Evolutionary conservation across 1,139 yeast genomes (phyloP), one percentile per base, ranked within the genome.

Genomic region (Lodderomyces theae): DNA sequence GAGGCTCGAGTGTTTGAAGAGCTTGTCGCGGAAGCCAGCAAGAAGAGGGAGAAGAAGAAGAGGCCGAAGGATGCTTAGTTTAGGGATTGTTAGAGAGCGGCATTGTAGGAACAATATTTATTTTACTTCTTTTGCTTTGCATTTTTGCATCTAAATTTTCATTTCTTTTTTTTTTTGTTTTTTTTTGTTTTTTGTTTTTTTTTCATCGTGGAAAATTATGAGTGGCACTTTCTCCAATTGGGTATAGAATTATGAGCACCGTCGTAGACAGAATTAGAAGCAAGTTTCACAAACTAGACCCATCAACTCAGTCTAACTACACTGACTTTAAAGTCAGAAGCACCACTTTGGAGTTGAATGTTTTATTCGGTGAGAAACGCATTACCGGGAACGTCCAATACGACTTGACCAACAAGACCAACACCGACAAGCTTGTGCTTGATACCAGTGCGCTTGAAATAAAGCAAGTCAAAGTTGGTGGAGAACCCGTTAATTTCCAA

Each of bases 1-100:
- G 97, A 90, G 58, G 96, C 94, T 2, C 78, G 90, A 49, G 74
- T 89, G 17, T 90, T 90, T 60, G 98, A 90, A 63, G 90, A 87
- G 53, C 71, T 90, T 48, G 95, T 90, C 40, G 94, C 96, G 2
- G 95, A 89, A 53, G 95, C 97, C 3, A 82, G 89, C 19, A 79
- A 86, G 64, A 87, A 85, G 69, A 82, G 88, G 62, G 69, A 77
- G 50, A 76, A 78, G 70, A 77, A 74, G 53, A 58, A 55, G 51
- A 43, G 33, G 33, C 38, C 43, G 29, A 36, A 36, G 39, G 19
- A 13, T 11, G 38, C 15, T 15, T 28, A 28, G 31, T 26, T 12
- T 26, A 26, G 8, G 24, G 23, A 21, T 7, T 21, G 23, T 21
- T 21, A 9, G 8, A 21, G 23, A 7, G 9, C 23, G 23, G 23